These are phyloP conservation scores for Aphanoascus verrucosus DNA, from an alignment of 2,329 filamentous ascomycete genomes.

Conservation along the genomic window DNA sequence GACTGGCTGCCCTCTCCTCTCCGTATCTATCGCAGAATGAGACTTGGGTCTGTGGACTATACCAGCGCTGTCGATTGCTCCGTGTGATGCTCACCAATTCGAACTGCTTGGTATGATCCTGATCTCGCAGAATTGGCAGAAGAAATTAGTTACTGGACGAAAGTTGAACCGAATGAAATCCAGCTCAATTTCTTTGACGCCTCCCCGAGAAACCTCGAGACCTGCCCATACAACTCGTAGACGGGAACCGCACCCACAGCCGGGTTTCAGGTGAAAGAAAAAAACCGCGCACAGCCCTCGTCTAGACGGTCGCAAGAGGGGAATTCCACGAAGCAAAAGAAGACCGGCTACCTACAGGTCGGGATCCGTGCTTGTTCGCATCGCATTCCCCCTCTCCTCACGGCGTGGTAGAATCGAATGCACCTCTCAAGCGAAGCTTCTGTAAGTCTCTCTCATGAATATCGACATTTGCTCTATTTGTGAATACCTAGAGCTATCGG, in stretches of 20 bases:
- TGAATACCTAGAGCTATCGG: not conserved
- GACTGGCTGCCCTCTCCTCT: not conserved
- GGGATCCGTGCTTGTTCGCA: too few species aligned
- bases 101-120: conserved; percentile 2
- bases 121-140: not conserved
- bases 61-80: not conserved
- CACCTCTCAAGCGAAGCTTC: conserved; percentile 1
- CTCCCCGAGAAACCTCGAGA: too few species aligned
- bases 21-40: not conserved
- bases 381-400: not conserved
- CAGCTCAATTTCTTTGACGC: too few species aligned
- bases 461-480: not conserved
- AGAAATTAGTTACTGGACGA: too few species aligned
- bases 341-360: too few species aligned
- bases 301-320: not conserved
- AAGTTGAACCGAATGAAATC: too few species aligned
- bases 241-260: too few species aligned
- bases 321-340: too few species aligned
- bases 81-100: not conserved
- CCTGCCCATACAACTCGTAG: too few species aligned
- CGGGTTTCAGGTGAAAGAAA: too few species aligned
- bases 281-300: too few species aligned
- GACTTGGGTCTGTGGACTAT: not conserved
- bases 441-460: conserved; percentile 4
- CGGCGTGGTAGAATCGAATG: not conserved